These are phyloP conservation scores for Epichloe coenophiala DNA, from an alignment of 2,329 filamentous ascomycete species.

Conservation along the genomic window DNA sequence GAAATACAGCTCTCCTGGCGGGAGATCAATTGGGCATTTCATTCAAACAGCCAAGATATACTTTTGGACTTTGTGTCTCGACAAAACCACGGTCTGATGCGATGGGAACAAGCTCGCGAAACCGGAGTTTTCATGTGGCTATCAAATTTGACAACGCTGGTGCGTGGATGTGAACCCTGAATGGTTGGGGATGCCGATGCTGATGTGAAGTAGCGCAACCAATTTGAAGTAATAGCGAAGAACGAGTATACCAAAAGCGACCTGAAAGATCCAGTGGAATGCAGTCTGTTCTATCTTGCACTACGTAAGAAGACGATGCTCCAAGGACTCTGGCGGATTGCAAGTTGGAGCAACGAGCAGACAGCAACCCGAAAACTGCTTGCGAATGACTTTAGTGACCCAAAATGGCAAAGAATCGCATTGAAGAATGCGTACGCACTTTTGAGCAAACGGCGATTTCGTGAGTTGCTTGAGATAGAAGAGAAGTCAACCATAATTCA, in stretches of 20 bases:
- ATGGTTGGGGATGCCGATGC: neutral
- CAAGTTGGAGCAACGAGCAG: constrained; percentile 79
- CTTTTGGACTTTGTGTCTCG: constrained; percentile 68
- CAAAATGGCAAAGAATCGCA: constrained; percentile 77
- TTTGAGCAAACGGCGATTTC: constrained; percentile 78
- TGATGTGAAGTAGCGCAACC: constrained; percentile 27
- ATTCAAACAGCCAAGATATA: constrained; percentile 80
- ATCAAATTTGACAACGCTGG: constrained; percentile 59
- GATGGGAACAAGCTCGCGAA: constrained; percentile 76
- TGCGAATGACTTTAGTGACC: constrained; percentile 79
- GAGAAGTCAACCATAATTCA: neutral
- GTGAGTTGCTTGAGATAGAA: constrained; percentile 25
- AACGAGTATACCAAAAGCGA: constrained; percentile 88
- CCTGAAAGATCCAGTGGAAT: constrained; percentile 79
- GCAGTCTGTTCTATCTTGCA: constrained; percentile 82
- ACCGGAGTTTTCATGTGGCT: constrained; percentile 95
- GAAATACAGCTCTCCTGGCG: constrained; percentile 59
- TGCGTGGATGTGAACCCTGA: constrained; percentile 29
- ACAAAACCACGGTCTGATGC: constrained; percentile 65
- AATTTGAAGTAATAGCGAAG: constrained; percentile 82
- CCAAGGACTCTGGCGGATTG: constrained; percentile 89
- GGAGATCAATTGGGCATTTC: constrained; percentile 77
- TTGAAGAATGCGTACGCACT: constrained; percentile 94
- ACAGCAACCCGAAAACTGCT: constrained; percentile 64
- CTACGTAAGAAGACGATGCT: constrained; percentile 83